Base-by-base conservation (phyloP, 495 filamentous ascomycete genomes). In the Lophium mytilinum region DNA sequence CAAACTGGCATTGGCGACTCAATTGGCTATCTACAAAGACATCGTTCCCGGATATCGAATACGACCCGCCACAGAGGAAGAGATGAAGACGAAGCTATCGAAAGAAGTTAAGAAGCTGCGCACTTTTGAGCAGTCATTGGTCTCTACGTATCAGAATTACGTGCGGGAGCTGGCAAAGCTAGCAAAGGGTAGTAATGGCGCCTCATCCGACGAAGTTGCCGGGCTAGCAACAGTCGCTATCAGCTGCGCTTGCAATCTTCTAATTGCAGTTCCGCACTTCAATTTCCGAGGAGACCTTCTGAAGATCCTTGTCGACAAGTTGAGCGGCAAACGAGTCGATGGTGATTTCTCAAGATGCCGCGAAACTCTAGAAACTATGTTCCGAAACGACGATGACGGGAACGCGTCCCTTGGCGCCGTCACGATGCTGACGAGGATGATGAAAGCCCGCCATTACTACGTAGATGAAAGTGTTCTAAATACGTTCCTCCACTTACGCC, bases 21-120 rank as follows among this genome's bases (percentile, higher is more conserved):
- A 95, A 70, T 76, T 91, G 66, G 83, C 91, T 7, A 79, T 96
- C n/a, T 98, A 89, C 72, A 94, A 90, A 68, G 91, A 97, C 73
- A 78, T 96, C 41, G 96, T 98, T 46, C 93, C 93, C 0, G 93
- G 92, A 7, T 98, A 97, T 63, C 79, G 93, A 37, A 97, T 97
- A 70, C 85, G 93, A 17, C 89, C 90, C 17, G 71, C 87, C 6
- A 77, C 77, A 2, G 88, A 91, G 41, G 84, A 86, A 17, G 81
- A 86, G 56, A 78, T 81, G 64, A 76, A 76, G 21, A 83, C 80
- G 37, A 95, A 93, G 71, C 68, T 97, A 4, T 95, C 90, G 4
- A 96, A 96, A 68, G 93, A 97, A 18, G 90, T 96, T 40, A 81
- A 84, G 68, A 85, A 81, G 62, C 70, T 95, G 39, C 80, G 90